Percentiles rank a stretch among this genome's conserved stretches.
Conservation (phyloP, 176 grass and related monocot genomes). For the Zoysia pacifica region DNA sequence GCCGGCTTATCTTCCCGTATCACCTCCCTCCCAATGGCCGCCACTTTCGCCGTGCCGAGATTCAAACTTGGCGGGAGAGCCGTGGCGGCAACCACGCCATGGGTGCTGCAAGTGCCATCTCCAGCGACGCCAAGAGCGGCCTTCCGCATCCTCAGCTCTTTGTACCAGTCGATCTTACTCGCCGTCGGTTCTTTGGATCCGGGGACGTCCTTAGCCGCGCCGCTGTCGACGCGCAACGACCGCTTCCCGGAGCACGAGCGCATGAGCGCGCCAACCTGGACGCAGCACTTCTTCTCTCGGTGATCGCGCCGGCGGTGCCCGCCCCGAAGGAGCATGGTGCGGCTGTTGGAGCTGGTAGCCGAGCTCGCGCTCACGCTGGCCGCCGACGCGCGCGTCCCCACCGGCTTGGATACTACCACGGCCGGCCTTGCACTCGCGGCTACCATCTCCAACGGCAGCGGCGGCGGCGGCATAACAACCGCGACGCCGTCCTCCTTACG, state of each 20-base stretch:
- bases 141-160: conserved; percentile 55
- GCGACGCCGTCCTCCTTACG: neutral
- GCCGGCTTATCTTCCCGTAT: neutral
- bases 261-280: conserved; percentile 48
- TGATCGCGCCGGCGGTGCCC: neutral
- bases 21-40: conserved; percentile 31
- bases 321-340: conserved; percentile 44
- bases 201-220: neutral
- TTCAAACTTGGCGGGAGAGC: conserved; percentile 33
- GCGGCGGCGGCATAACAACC: neutral
- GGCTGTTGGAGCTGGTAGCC: conserved; percentile 65
- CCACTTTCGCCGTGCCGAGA: conserved; percentile 40
- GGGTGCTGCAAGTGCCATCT: neutral
- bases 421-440: neutral
- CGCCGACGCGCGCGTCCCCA: conserved; percentile 20
- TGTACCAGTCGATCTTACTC: conserved; percentile 42
- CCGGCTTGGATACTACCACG: neutral
- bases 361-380: conserved; percentile 40
- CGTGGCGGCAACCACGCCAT: conserved; percentile 23
- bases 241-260: conserved; percentile 64
- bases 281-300: conserved; percentile 39
- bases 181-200: neutral
- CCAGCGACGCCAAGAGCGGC: conserved; percentile 16
- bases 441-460: neutral
- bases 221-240: conserved; percentile 43